phyloP scores from a whole-genome alignment of 306 rosid species.

The Pterocarpus macrocarpus region DNA sequence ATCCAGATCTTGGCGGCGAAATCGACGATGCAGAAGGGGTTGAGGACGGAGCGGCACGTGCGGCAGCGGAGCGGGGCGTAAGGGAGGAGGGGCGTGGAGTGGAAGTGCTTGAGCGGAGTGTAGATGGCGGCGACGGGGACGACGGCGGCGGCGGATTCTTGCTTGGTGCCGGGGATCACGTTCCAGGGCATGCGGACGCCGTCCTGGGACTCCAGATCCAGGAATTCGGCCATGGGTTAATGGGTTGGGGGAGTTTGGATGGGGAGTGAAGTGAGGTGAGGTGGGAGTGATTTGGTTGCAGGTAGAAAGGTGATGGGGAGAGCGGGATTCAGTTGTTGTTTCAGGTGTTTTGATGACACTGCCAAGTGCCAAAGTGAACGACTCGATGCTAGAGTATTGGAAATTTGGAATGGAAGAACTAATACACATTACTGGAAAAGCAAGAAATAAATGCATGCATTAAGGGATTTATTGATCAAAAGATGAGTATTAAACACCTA shows the following conservation, averaged over 20 bases:
- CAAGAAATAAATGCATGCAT: too few species aligned
- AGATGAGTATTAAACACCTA: too few species aligned
- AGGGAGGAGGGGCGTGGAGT: slow-evolving; percentile 59
- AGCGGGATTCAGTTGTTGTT: too few species aligned
- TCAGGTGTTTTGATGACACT: background rate
- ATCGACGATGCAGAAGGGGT: slow-evolving; percentile 93
- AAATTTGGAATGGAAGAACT: too few species aligned
- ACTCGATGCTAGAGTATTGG: background rate
- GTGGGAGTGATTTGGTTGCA: background rate
- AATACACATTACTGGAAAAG: too few species aligned
- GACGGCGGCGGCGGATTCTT: slow-evolving; percentile 69
- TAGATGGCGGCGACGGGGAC: slow-evolving; percentile 88
- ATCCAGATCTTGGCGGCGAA: slow-evolving; percentile 98
- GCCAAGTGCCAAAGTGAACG: background rate
- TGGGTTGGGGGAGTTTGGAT: background rate
- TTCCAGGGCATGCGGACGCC: slow-evolving; percentile 99
- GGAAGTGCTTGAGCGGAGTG: slow-evolving; percentile 84
- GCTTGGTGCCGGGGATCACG: slow-evolving; percentile 90
- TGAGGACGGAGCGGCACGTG: slow-evolving; percentile 89
- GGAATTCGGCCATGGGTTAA: slow-evolving; percentile 78
- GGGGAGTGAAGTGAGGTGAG: background rate
- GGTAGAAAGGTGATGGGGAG: background rate
- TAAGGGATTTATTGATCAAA: too few species aligned
- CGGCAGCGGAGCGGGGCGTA: slow-evolving; percentile 92
- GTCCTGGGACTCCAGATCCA: slow-evolving; percentile 89